phyloP scores from a whole-genome alignment of 1,284 basidiomycete genomes.

The Malassezia cuniculi region DNA sequence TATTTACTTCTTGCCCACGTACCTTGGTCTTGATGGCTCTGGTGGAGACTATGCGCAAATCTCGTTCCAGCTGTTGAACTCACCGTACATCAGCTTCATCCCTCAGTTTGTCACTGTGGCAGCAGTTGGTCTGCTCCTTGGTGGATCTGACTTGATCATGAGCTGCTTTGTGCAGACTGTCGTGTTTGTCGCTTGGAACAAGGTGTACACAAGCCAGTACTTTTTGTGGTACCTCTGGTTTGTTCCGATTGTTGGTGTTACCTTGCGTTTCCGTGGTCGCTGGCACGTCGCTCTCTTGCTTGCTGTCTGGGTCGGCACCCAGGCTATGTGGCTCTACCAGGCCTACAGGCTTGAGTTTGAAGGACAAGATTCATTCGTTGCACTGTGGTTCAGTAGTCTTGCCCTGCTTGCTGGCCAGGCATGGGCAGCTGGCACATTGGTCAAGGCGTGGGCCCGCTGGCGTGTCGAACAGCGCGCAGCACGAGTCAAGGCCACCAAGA shows the following conservation, averaged over 20 bases:
- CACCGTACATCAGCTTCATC: slow-evolving; percentile 44
- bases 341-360: slow-evolving; percentile 40
- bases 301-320: slow-evolving; percentile 58
- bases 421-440: slow-evolving; percentile 17
- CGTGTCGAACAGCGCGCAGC: slow-evolving; percentile 1
- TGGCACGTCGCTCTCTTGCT: slow-evolving; percentile 10
- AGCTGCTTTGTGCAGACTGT: slow-evolving; percentile 84
- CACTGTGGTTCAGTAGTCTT: slow-evolving; percentile 29
- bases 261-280: slow-evolving; percentile 49
- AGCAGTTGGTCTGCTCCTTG: slow-evolving; percentile 57
- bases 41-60: background rate
- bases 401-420: slow-evolving; percentile 24
- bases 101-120: slow-evolving; percentile 62
- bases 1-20: slow-evolving; percentile 87
- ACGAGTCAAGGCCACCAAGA: slow-evolving; percentile 2
- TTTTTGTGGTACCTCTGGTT: slow-evolving; percentile 95
- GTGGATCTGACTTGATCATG: slow-evolving; percentile 56
- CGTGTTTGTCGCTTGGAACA: slow-evolving; percentile 86
- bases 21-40: slow-evolving; percentile 50
- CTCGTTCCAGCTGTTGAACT: slow-evolving; percentile 2
- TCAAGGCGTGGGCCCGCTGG: slow-evolving; percentile 26
- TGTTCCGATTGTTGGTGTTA: slow-evolving; percentile 66
- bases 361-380: slow-evolving; percentile 28
- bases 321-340: slow-evolving; percentile 36
- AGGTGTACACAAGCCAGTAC: slow-evolving; percentile 97